Base-by-base conservation (phyloP, 192 early-diverging fungal genomes). In the Spizellomyces punctatus region DNA sequence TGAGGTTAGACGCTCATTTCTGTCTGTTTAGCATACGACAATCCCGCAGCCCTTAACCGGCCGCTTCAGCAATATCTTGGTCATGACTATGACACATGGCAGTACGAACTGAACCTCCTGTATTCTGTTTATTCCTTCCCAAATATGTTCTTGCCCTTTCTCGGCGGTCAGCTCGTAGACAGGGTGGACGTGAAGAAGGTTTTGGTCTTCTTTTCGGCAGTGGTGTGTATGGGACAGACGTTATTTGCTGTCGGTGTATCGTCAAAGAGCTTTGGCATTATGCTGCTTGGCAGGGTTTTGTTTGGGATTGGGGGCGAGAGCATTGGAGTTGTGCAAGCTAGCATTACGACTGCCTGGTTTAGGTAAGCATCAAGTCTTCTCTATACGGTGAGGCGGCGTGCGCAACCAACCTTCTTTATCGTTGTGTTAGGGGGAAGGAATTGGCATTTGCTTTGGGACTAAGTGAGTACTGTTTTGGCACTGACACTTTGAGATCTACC, bases 81-180 rank as follows among this genome's bases (percentile, higher is more conserved):
- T 7, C 69, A 76, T 41, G 76, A 78, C n/a, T 79, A 84, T 49
- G 67, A 65, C 66, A 43, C 44, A 5, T 83, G 71, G 49, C 81
- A 88, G 77, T 89, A 86, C 67, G 80, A 85, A 46, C 78, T 88
- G 43, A 86, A 88, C 47, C 77, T 89, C 46, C 77, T 89, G 45
- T 89, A 89, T 50, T 79, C 84, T 0, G 76, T 88, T 9, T 91
- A 89, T 69, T 88, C 87, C 6, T 73, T 88, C 17, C 87, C 89
- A 19, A 91, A 91, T 72, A 86, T 91, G 74, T 83, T 91, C 72
- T 67, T 89, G 10, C 89, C 89, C 12, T 84, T 87, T 72, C 27
- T 89, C 27, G 86, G 86, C 19, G 88, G 91, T 3, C 71, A 73
- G 54, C 76, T 88, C 6, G 85, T 91, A 14, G 88, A 90, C 70